A percentile compares a stretch with the other conserved stretches of the same genome.
Evolutionary conservation across 1,139 yeast genomes (phyloP).

Genomic region (Yamadazyma friedrichii): DNA sequence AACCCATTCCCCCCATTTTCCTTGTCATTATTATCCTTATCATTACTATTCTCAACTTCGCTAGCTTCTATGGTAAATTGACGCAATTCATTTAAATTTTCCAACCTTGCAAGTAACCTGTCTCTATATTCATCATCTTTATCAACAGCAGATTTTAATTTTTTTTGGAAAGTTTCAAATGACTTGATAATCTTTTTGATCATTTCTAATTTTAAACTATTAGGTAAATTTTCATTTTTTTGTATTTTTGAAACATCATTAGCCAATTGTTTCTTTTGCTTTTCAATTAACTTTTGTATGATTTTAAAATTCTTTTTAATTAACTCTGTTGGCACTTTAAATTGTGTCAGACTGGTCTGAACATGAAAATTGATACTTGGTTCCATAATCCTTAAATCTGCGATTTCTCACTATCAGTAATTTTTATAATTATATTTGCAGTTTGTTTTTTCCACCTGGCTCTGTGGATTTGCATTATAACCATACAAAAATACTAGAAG

Average conservation of each 20-base stretch:
- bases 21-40: conserved; percentile 8
- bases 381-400: conserved; percentile 20
- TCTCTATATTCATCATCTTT: conserved; percentile 51
- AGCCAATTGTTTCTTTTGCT: conserved; percentile 42
- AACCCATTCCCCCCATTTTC: conserved; percentile 8
- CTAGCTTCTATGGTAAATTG: conserved; percentile 16
- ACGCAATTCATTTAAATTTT: conserved; percentile 36
- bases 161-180: conserved; percentile 49
- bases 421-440: too few species aligned
- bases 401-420: too few species aligned
- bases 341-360: conserved; percentile 49
- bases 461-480: too few species aligned
- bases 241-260: conserved; percentile 38
- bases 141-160: conserved; percentile 35
- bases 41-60: conserved; percentile 5
- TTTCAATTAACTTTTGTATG: conserved; percentile 58
- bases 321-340: conserved; percentile 62
- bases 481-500: too few species aligned
- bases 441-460: too few species aligned
- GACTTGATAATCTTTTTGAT: conserved; percentile 39
- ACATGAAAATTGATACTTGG: conserved; percentile 43
- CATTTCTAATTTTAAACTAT: conserved; percentile 26
- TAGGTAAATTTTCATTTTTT: conserved; percentile 22
- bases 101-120: conserved; percentile 46
- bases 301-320: conserved; percentile 56